Percentiles rank a stretch among this genome's conserved stretches.
Evolutionary conservation across 805 yeast genomes (phyloP).

Genomic region (Aciculoconidium aculeatum): DNA sequence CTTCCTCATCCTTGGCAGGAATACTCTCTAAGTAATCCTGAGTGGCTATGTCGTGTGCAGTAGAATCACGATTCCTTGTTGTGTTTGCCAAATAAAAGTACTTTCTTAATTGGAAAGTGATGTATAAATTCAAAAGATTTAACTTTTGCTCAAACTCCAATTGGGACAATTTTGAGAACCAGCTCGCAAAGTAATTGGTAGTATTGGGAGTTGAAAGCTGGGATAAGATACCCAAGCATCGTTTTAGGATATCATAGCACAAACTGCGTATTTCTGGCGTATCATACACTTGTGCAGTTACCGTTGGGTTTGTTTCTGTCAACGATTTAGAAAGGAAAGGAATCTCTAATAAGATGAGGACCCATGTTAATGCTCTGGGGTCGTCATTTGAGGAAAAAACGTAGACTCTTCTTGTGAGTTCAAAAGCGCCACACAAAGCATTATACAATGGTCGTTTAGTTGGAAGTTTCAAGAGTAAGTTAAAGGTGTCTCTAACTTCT

Average conservation of each 20-base stretch:
- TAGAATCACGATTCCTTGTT: too few relatives aligned
- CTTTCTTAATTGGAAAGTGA: constrained; percentile 68
- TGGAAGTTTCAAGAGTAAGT: constrained; percentile 44
- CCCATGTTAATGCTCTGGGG: constrained; percentile 47
- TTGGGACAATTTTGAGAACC: constrained; percentile 45
- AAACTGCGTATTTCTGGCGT: constrained; percentile 48
- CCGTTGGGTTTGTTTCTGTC: constrained; percentile 14
- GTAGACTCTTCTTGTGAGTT: constrained; percentile 42
- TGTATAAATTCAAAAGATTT: constrained; percentile 66
- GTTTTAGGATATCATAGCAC: constrained; percentile 65
- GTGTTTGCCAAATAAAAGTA: constrained; percentile 37
- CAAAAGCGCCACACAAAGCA: constrained; percentile 47
- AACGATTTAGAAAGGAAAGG: constrained; percentile 53
- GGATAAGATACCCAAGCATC: constrained; percentile 64
- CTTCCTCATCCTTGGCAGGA: constrained; percentile 8
- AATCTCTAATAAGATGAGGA: constrained; percentile 61
- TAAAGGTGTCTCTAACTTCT: constrained; percentile 44
- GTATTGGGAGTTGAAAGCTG: constrained; percentile 35
- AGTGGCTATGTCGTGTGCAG: too few relatives aligned
- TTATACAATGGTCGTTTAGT: constrained; percentile 55
- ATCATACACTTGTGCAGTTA: constrained; percentile 16
- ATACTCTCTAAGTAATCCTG: constrained; percentile 1
- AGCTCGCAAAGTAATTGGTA: constrained; percentile 42
- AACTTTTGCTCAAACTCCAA: constrained; percentile 47
- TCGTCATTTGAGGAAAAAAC: constrained; percentile 35